phyloP scores from a whole-genome alignment of 179 eudicot genomes.

The Sideroxylon spinosum region DNA sequence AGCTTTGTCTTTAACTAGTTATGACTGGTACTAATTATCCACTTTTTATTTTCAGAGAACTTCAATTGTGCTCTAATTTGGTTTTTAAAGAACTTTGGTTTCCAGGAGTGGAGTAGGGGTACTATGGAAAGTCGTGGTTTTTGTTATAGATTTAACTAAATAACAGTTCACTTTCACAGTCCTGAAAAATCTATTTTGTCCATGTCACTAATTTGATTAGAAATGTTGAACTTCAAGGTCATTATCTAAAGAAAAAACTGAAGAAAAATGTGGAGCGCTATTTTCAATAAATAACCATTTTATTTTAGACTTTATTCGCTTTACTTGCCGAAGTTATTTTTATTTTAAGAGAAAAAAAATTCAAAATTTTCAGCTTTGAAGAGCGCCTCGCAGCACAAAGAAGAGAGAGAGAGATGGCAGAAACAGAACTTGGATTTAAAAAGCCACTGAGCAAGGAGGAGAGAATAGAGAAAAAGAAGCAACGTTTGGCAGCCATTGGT shows the following conservation, averaged over 20 bases:
- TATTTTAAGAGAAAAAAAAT: conserved; percentile 10
- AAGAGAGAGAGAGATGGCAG: conserved; percentile 69
- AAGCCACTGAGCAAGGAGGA: conserved; percentile 90
- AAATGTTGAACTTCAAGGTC: neutral
- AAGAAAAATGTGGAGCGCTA: neutral
- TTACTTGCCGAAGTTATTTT: neutral
- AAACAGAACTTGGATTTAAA: conserved; percentile 72
- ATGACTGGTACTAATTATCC: neutral
- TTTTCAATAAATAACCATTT: neutral
- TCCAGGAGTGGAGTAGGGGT: neutral
- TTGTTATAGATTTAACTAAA: neutral
- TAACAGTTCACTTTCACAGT: neutral
- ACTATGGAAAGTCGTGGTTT: neutral
- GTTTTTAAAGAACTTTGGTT: neutral
- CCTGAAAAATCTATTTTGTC: neutral
- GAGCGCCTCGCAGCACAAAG: conserved; percentile 94
- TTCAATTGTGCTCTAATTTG: neutral
- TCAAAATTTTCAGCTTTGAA: conserved; percentile 63
- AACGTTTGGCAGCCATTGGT: conserved; percentile 98
- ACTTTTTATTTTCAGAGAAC: neutral
- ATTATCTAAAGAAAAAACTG: neutral
- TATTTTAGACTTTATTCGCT: neutral
- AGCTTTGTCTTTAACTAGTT: neutral
- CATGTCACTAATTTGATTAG: neutral
- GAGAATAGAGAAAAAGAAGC: conserved; percentile 73